Evolutionary conservation across 257 asterid genomes (phyloP).

Genomic region (Solanum chilense): DNA sequence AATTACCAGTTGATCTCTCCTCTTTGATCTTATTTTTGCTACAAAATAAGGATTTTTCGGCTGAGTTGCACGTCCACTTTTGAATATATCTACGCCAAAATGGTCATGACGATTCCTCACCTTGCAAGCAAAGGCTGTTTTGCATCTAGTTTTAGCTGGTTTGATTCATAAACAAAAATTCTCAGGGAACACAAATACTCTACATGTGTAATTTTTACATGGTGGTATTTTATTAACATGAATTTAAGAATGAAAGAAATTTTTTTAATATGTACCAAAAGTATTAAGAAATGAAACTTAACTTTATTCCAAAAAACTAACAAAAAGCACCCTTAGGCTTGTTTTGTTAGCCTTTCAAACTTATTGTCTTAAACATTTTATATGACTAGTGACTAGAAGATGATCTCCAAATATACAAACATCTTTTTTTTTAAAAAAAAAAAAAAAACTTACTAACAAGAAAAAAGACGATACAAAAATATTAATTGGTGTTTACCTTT

Average conservation of each 20-base stretch:
- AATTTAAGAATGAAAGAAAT: neutral
- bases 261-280: accelerated
- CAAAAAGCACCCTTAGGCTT: neutral
- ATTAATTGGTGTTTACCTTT: neutral
- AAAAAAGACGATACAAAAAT: neutral
- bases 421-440: neutral
- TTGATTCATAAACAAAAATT: neutral
- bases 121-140: neutral
- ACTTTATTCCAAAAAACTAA: neutral
- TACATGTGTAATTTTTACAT: no score
- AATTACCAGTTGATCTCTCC: neutral
- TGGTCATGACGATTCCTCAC: neutral
- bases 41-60: slow-evolving; percentile 1
- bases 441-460: neutral
- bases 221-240: neutral
- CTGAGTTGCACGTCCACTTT: neutral
- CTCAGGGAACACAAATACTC: neutral
- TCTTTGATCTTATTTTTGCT: neutral
- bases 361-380: neutral
- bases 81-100: neutral
- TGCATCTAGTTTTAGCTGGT: neutral
- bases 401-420: neutral
- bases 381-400: neutral
- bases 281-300: neutral
- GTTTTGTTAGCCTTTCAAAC: neutral